Evolutionary conservation across 2,329 filamentous ascomycete genomes (phyloP).

Genomic region (Dissoconium aciculare): DNA sequence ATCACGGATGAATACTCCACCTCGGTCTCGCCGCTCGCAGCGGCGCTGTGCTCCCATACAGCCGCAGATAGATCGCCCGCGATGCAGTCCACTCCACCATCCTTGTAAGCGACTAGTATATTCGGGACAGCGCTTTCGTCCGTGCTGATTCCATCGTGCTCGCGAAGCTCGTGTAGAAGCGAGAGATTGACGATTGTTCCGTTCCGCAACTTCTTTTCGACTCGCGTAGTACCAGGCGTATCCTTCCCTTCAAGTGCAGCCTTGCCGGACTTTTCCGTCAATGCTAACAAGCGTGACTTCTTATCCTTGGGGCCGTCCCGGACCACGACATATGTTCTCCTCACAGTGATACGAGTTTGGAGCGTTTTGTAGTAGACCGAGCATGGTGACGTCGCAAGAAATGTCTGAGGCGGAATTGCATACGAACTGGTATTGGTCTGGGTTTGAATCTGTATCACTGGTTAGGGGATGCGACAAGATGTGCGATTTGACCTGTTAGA

Average conservation of each 20-base stretch:
- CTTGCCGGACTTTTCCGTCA: slow-evolving; percentile 33
- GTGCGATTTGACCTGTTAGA: too few species aligned
- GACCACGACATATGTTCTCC: slow-evolving; percentile 43
- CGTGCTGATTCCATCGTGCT: too few species aligned
- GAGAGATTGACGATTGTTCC: slow-evolving; percentile 14
- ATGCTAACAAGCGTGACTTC: slow-evolving; percentile 39
- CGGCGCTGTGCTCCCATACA: slow-evolving; percentile 15
- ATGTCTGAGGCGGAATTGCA: slow-evolving; percentile 44
- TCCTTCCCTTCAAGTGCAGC: slow-evolving; percentile 10
- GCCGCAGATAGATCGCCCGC: slow-evolving; percentile 16
- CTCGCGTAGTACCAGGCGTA: slow-evolving; percentile 18
- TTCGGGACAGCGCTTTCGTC: too few species aligned
- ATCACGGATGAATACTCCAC: slow-evolving; percentile 17
- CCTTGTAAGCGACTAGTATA: slow-evolving; percentile 18
- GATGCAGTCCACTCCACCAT: slow-evolving; percentile 20
- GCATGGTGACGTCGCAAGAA: slow-evolving; percentile 42
- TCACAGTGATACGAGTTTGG: slow-evolving; percentile 30
- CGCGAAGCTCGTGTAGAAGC: too few species aligned
- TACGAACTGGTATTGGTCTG: slow-evolving; percentile 46
- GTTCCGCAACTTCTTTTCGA: slow-evolving; percentile 22
- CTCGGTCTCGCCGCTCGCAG: slow-evolving; percentile 8
- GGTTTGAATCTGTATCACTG: slow-evolving; percentile 43
- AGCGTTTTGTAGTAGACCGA: slow-evolving; percentile 40
- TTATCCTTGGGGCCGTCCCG: slow-evolving; percentile 31
- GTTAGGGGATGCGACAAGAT: too few species aligned